These are phyloP conservation scores for Pythium biforme DNA, from an alignment of 352 stramenopile species.

Conservation along the genomic window DNA sequence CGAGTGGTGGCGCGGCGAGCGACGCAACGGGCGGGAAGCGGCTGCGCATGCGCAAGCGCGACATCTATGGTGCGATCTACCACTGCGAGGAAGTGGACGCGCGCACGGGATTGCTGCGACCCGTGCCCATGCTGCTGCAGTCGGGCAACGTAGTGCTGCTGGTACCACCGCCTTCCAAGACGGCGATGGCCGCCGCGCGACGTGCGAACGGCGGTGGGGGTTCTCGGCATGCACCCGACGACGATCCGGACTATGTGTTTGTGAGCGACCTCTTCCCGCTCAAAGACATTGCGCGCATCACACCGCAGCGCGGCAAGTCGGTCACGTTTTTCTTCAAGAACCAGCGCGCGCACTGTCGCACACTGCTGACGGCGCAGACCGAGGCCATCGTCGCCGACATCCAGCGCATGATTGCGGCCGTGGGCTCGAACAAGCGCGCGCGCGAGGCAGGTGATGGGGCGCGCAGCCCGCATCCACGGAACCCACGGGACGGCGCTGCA, in stretches of 20 bases:
- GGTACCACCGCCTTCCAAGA: constrained; percentile 13
- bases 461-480: constrained; percentile 10
- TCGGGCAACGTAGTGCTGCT: constrained; percentile 66
- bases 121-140: constrained; percentile 68
- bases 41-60: constrained; percentile 68
- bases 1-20: background rate
- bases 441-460: constrained; percentile 29
- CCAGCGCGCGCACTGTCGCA: constrained; percentile 54
- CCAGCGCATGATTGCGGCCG: constrained; percentile 59
- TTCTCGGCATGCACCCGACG: background rate
- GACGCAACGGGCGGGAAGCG: constrained; percentile 12
- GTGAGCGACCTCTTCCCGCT: constrained; percentile 65
- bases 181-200: background rate
- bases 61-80: constrained; percentile 69
- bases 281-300: constrained; percentile 71
- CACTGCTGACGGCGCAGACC: constrained; percentile 68
- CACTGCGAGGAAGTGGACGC: constrained; percentile 68
- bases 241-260: constrained; percentile 50
- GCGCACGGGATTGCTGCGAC: constrained; percentile 48
- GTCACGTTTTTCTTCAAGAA: constrained; percentile 83
- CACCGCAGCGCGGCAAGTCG: constrained; percentile 69
- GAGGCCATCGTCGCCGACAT: constrained; percentile 68
- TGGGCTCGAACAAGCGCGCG: constrained; percentile 37
- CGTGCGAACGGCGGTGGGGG: constrained; percentile 1
- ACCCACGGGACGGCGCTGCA: constrained; percentile 5